Conservation (phyloP, 2,329 filamentous ascomycete species). For the Fusarium sp. region DNA sequence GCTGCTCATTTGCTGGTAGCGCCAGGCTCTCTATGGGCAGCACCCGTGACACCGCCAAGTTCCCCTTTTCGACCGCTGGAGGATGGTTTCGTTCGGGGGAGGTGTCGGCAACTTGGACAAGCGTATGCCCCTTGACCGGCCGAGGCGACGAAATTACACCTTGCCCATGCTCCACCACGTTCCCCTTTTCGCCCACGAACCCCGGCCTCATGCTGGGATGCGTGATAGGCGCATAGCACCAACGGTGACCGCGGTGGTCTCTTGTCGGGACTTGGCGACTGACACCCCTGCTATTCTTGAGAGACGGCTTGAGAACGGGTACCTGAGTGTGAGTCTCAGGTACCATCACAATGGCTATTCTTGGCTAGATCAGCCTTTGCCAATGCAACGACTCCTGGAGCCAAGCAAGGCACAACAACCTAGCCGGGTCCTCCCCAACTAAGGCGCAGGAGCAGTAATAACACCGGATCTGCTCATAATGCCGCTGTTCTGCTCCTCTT, state of each 20-base stretch:
- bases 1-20: conserved; percentile 30
- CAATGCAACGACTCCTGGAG: conserved; percentile 35
- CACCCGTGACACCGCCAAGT: not conserved
- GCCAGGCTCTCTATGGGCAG: conserved; percentile 8
- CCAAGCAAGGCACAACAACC: conserved; percentile 29
- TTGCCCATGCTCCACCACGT: conserved; percentile 38
- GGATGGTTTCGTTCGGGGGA: conserved; percentile 21
- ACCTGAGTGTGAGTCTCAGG: conserved; percentile 37
- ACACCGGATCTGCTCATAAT: conserved; percentile 49
- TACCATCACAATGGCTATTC: conserved; percentile 34
- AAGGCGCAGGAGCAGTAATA: conserved; percentile 45
- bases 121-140: conserved; percentile 23
- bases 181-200: conserved; percentile 40
- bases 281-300: conserved; percentile 33
- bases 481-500: conserved; percentile 39
- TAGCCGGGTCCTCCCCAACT: conserved; percentile 10
- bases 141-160: conserved; percentile 42
- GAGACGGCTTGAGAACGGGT: conserved; percentile 27
- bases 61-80: not conserved
- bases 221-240: conserved; percentile 39
- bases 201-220: conserved; percentile 21
- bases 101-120: conserved; percentile 20
- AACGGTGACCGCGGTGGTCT: conserved; percentile 42
- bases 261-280: conserved; percentile 32
- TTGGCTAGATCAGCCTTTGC: conserved; percentile 30